Evolutionary conservation across 2,329 filamentous ascomycete species (phyloP), one percentile per base, ranked within the genome.

Genomic region (Rachicladosporium sp.): DNA sequence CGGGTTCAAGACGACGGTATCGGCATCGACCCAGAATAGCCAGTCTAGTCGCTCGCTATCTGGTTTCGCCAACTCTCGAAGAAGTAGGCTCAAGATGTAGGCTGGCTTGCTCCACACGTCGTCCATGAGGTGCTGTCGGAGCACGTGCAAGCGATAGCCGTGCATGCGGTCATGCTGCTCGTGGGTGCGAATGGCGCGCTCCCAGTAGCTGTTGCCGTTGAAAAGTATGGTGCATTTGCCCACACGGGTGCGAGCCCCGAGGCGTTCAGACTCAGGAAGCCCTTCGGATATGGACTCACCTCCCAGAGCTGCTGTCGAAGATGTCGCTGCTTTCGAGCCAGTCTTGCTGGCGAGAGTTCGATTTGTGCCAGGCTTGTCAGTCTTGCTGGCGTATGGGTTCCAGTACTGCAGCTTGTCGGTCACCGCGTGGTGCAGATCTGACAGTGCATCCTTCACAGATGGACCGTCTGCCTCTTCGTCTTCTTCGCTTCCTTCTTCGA

Each of bases 41-140:
- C 63, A 67, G 37, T 66, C 58, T 9, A 66, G 47, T 4, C 63
- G 51, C 38, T 64, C 54, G 13, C 48, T 52, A 9, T 55, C 52
- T 1, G 62, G 60, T 43, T 64, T 63, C 6, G 55, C 40, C 42
- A 64, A 53, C 45, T 63, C 60, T 3, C 53, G 48, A 37, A 65
- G 51, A 7, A 67, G 47, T 4, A 66, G 46, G 8, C 57, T 54
- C 7, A 67, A 51, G 27, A 68, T 60, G 43, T 66, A 66, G 2
- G 62, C 66, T 2, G 59, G 58, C 39, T 68, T 68, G 35, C 58
- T 63, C 65, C 65, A 68, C 4, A 64, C 54, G 31, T 63, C 60
- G 36, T 65, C 62, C 10, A 67, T 49, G 1, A 69, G 53, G 2
- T 57, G 46, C 29, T 63, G 54, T 4, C 63, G 62, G 35, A 67